phyloP scores from a whole-genome alignment of 2,329 filamentous ascomycete genomes.

The Trichophyton schoenleinii region DNA sequence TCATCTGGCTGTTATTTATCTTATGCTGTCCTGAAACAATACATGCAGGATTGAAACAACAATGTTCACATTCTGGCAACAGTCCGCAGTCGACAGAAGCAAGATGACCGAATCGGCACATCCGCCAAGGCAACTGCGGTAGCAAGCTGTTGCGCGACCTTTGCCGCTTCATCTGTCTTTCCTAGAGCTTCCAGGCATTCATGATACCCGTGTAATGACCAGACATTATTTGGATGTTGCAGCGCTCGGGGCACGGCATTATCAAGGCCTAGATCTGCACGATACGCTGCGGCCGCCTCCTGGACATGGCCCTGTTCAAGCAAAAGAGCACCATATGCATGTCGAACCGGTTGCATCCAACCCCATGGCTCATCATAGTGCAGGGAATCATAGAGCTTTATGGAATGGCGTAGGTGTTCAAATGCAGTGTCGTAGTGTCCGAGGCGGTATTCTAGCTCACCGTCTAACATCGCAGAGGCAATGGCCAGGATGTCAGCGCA shows the following conservation, averaged over 20 bases:
- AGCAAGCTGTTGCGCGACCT: conserved; percentile 36
- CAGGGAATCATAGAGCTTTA: conserved; percentile 49
- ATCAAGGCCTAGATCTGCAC: conserved; percentile 49
- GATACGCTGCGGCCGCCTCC: conserved; percentile 46
- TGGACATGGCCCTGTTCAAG: conserved; percentile 52
- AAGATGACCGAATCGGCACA: conserved; percentile 43
- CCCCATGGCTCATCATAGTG: conserved; percentile 66
- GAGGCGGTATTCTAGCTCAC: conserved; percentile 59
- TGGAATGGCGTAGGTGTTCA: conserved; percentile 43
- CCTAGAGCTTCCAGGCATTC: conserved; percentile 51
- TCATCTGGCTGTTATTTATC: not conserved
- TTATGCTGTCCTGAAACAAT: not conserved
- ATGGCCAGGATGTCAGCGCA: conserved; percentile 52
- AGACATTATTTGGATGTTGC: conserved; percentile 58
- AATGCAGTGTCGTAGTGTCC: conserved; percentile 49
- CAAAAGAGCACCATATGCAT: conserved; percentile 57
- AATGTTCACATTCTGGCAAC: not conserved
- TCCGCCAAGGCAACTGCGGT: conserved; percentile 43
- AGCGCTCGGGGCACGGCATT: conserved; percentile 50
- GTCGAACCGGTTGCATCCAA: conserved; percentile 64
- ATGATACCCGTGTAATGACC: conserved; percentile 58
- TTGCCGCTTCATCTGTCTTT: conserved; percentile 30
- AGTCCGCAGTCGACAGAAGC: conserved; percentile 36
- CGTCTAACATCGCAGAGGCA: conserved; percentile 53
- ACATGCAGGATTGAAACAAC: not conserved